A percentile compares a stretch with the other conserved stretches of the same genome.
Evolutionary conservation across 2,329 filamentous ascomycete genomes (phyloP).

Genomic region (Apiospora aurea): DNA sequence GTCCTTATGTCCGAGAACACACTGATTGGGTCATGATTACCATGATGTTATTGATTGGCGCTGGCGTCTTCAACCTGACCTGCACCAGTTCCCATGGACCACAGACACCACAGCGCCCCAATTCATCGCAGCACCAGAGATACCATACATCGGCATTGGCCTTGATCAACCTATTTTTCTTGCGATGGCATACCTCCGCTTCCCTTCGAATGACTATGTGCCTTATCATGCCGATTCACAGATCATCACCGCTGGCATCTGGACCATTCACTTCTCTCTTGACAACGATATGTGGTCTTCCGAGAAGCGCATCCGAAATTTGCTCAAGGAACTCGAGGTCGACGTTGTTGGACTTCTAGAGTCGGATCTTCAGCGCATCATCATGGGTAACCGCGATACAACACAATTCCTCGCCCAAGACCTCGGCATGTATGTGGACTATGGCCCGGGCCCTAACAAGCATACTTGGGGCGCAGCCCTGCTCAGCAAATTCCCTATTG

Average conservation of each 20-base stretch:
- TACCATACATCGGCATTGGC: slow-evolving; percentile 66
- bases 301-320: slow-evolving; percentile 89
- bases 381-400: slow-evolving; percentile 98
- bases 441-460: slow-evolving; percentile 96
- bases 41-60: slow-evolving; percentile 84
- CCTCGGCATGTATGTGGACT: slow-evolving; percentile 98
- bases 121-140: slow-evolving; percentile 54
- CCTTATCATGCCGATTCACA: slow-evolving; percentile 90
- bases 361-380: slow-evolving; percentile 93
- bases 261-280: slow-evolving; percentile 97
- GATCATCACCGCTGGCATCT: slow-evolving; percentile 91
- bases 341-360: slow-evolving; percentile 96
- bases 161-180: slow-evolving; percentile 83
- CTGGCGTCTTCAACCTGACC: slow-evolving; percentile 78
- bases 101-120: background rate
- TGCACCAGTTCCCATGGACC: slow-evolving; percentile 45
- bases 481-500: slow-evolving; percentile 94
- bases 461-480: slow-evolving; percentile 96
- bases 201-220: slow-evolving; percentile 90
- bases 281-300: slow-evolving; percentile 99
- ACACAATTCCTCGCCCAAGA: slow-evolving; percentile 96
- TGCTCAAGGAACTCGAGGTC: slow-evolving; percentile 93
- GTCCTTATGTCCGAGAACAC: slow-evolving; percentile 88
- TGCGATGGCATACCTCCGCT: slow-evolving; percentile 84
- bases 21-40: slow-evolving; percentile 95